Conservation (phyloP, 2,329 filamentous ascomycete species). For the Penicillium sp. region DNA sequence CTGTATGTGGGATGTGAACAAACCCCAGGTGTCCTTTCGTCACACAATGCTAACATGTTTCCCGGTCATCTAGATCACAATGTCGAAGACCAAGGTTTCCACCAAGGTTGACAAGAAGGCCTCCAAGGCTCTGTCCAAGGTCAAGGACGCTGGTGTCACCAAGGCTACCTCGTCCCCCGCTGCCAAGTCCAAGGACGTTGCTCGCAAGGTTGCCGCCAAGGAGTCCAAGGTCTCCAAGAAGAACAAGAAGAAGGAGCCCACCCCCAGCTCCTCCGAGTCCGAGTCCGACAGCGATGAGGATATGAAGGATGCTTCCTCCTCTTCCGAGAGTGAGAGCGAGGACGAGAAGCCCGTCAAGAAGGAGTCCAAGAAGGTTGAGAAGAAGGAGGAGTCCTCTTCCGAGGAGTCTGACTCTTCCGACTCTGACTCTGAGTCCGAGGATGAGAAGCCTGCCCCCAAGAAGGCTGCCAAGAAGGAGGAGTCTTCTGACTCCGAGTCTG, state of each 20-base stretch:
- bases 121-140: slow-evolving; percentile 50
- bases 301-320: slow-evolving; percentile 35
- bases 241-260: slow-evolving; percentile 48
- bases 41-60: slow-evolving; percentile 24
- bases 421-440: slow-evolving; percentile 34
- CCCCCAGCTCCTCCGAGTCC: slow-evolving; percentile 35
- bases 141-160: slow-evolving; percentile 50
- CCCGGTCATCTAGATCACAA: slow-evolving; percentile 33
- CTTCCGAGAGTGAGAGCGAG: slow-evolving; percentile 30
- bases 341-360: slow-evolving; percentile 37
- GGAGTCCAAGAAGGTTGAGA: slow-evolving; percentile 28
- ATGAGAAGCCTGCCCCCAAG: slow-evolving; percentile 40
- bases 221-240: slow-evolving; percentile 44
- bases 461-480: slow-evolving; percentile 35
- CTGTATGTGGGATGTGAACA: slow-evolving; percentile 21
- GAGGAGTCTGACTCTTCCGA: slow-evolving; percentile 35
- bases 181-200: slow-evolving; percentile 49
- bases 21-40: not conserved
- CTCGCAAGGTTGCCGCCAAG: slow-evolving; percentile 44
- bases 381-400: slow-evolving; percentile 32
- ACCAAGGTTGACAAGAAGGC: slow-evolving; percentile 44
- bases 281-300: slow-evolving; percentile 43
- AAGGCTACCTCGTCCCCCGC: slow-evolving; percentile 49
- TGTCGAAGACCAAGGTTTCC: slow-evolving; percentile 50
- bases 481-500: slow-evolving; percentile 21